Evolutionary conservation across 306 rosid genomes (phyloP).

Genomic region (Pueraria montana): DNA sequence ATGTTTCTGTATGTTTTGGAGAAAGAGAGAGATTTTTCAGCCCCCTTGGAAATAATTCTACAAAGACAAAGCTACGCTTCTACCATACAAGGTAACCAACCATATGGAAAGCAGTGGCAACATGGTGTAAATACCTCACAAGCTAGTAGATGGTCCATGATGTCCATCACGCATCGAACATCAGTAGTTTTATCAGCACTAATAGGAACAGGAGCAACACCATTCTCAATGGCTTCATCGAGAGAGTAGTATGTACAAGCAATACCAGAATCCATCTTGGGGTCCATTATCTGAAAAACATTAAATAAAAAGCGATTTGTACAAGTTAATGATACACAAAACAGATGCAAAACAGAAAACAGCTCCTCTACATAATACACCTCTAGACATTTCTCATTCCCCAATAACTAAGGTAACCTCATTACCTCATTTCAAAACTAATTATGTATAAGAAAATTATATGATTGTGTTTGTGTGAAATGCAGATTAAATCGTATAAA

Average conservation of each 20-base stretch:
- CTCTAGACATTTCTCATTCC: constrained; percentile 4
- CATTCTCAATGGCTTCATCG: constrained; percentile 94
- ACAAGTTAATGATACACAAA: constrained; percentile 9
- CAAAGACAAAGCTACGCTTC: constrained; percentile 9
- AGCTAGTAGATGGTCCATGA: constrained; percentile 94
- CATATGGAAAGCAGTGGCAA: constrained; percentile 27
- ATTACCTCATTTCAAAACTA: constrained; percentile 13
- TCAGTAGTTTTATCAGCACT: constrained; percentile 78
- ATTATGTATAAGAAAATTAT: constrained; percentile 9
- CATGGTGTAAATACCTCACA: constrained; percentile 77
- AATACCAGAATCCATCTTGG: constrained; percentile 99
- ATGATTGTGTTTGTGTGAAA: background rate
- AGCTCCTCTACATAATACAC: constrained; percentile 5
- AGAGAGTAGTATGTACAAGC: constrained; percentile 84
- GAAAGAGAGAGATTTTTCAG: background rate
- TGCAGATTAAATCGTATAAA: constrained; percentile 22
- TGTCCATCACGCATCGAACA: constrained; percentile 78
- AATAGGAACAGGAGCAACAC: constrained; percentile 95
- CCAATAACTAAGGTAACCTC: too few relatives aligned
- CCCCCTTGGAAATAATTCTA: constrained; percentile 5
- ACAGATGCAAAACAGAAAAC: constrained; percentile 13
- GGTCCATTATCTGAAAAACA: constrained; percentile 90
- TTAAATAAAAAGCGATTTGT: background rate
- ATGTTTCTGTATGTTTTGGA: background rate
- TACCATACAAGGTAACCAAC: constrained; percentile 35